phyloP scores from a whole-genome alignment of 495 filamentous ascomycete genomes.

The Neurospora africana region DNA sequence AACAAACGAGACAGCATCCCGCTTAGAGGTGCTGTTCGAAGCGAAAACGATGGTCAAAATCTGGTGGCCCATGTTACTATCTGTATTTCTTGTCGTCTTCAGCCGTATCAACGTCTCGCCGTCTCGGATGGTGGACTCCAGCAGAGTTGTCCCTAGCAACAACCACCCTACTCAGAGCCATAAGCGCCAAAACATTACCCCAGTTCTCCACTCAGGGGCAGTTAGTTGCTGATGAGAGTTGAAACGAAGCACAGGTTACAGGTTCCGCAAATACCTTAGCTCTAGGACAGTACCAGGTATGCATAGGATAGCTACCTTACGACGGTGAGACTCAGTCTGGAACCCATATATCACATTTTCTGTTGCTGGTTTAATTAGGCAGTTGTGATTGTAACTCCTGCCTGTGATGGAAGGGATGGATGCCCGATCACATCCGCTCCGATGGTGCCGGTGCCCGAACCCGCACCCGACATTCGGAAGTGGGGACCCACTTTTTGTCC shows the following conservation, averaged over 20 bases:
- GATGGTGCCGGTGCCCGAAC: not conserved
- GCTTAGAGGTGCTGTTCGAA: not conserved
- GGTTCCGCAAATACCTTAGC: not conserved
- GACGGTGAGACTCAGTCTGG: not conserved
- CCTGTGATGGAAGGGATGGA: not conserved
- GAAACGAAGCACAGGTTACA: not conserved
- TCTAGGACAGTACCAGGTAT: not conserved
- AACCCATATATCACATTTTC: not conserved
- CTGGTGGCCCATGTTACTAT: too few relatives aligned
- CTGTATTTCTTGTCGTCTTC: too few relatives aligned
- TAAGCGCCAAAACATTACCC: not conserved
- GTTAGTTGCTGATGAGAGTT: not conserved
- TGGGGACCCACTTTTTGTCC: not conserved
- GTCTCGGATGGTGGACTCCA: not conserved
- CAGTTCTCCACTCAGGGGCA: not conserved
- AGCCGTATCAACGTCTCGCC: not conserved
- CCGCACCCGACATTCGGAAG: not conserved
- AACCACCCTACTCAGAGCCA: not conserved
- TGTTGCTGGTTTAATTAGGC: not conserved
- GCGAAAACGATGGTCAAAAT: too few relatives aligned
- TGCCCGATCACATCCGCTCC: not conserved
- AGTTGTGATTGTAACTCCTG: not conserved
- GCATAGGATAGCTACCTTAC: not conserved
- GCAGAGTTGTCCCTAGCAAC: not conserved
- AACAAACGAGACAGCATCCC: not conserved